phyloP scores from a whole-genome alignment of 306 rosid genomes.

The Echinosophora koreensis region DNA sequence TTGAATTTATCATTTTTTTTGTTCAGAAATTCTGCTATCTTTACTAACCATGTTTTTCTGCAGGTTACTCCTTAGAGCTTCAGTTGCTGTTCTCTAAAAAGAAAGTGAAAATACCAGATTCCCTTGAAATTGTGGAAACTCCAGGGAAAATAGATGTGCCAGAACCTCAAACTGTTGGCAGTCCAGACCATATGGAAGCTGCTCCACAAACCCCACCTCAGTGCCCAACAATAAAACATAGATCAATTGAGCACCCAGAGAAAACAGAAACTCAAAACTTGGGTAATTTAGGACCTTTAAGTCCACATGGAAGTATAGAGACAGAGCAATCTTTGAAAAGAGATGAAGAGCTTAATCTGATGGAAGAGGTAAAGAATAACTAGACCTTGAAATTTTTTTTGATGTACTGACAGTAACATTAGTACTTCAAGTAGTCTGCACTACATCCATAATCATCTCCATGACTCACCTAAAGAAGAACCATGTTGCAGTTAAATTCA shows the following conservation, averaged over 20 bases:
- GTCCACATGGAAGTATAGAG: conserved; percentile 40
- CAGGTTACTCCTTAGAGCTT: conserved; percentile 63
- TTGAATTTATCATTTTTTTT: conserved; percentile 32
- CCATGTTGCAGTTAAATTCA: conserved; percentile 38
- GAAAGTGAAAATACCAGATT: conserved; percentile 48
- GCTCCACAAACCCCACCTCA: conserved; percentile 73
- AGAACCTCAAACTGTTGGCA: conserved; percentile 49
- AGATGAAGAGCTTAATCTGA: conserved; percentile 49
- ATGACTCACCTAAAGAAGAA: conserved; percentile 24
- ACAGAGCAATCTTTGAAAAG: conserved; percentile 33
- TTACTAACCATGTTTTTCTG: conserved; percentile 49
- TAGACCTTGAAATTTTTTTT: conserved; percentile 33
- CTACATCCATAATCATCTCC: conserved; percentile 25
- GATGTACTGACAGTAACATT: conserved; percentile 9
- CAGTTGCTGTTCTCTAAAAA: conserved; percentile 51
- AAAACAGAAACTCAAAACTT: conserved; percentile 49
- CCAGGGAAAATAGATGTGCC: conserved; percentile 41
- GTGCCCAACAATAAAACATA: conserved; percentile 35
- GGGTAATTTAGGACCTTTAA: conserved; percentile 45
- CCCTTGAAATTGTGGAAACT: conserved; percentile 44
- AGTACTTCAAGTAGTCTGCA: neutral
- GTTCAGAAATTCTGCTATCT: conserved; percentile 37
- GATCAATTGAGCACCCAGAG: conserved; percentile 51
- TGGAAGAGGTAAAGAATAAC: conserved; percentile 62
- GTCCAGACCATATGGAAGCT: conserved; percentile 48